phyloP scores from a whole-genome alignment of 2,329 filamentous ascomycete species.

The Penicillium expansum region DNA sequence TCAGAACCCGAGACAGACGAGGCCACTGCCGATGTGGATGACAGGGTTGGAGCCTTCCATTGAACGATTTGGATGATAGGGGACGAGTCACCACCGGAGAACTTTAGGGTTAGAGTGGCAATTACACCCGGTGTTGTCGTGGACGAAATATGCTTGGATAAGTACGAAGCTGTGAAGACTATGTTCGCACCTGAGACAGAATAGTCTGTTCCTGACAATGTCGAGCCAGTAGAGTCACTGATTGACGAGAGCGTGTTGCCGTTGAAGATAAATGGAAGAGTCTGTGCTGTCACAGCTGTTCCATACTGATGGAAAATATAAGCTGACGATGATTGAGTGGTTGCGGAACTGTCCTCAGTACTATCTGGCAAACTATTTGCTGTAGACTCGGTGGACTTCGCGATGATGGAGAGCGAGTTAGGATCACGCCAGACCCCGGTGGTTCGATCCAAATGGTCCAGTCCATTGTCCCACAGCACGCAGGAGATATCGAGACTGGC shows the following conservation, averaged over 20 bases:
- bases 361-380: slow-evolving; percentile 53
- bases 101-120: slow-evolving; percentile 52
- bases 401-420: slow-evolving; percentile 49
- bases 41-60: slow-evolving; percentile 48
- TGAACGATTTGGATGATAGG: slow-evolving; percentile 52
- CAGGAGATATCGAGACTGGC: slow-evolving; percentile 51
- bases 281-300: slow-evolving; percentile 42
- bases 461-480: slow-evolving; percentile 60
- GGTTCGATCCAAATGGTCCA: slow-evolving; percentile 54
- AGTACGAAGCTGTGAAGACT: slow-evolving; percentile 49
- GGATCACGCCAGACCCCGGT: slow-evolving; percentile 52
- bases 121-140: slow-evolving; percentile 47
- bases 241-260: slow-evolving; percentile 52
- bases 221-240: slow-evolving; percentile 36
- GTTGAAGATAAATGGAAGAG: slow-evolving; percentile 53
- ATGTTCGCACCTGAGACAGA: slow-evolving; percentile 46
- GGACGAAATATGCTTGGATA: slow-evolving; percentile 46
- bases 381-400: slow-evolving; percentile 45
- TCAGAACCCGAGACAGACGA: slow-evolving; percentile 39
- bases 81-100: slow-evolving; percentile 50
- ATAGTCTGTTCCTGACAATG: slow-evolving; percentile 49
- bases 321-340: slow-evolving; percentile 51
- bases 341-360: slow-evolving; percentile 49
- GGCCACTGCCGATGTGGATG: slow-evolving; percentile 28
- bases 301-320: slow-evolving; percentile 56